A percentile compares a stretch with the other conserved stretches of the same genome.
phyloP scores from a whole-genome alignment of 2,329 filamentous ascomycete species.

The Myriosclerotinia duriaeana region DNA sequence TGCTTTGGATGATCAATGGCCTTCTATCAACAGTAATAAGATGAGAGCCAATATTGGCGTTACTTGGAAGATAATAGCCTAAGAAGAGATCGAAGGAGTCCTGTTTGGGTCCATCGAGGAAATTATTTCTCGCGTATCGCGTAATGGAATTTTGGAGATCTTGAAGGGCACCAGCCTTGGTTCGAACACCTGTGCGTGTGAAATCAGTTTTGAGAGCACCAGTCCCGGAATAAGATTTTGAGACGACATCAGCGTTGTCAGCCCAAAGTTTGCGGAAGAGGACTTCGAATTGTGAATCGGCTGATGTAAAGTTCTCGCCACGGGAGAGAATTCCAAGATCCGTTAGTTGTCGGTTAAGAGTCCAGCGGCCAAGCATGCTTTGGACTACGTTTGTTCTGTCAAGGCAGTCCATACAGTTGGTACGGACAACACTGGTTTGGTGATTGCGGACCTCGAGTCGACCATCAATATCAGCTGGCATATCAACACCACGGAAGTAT shows the following conservation, averaged over 20 bases:
- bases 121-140: slow-evolving; percentile 91
- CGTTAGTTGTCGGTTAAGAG: slow-evolving; percentile 82
- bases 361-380: slow-evolving; percentile 90
- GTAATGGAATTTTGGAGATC: slow-evolving; percentile 87
- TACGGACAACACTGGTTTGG: slow-evolving; percentile 89
- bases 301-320: slow-evolving; percentile 72
- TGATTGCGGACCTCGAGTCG: slow-evolving; percentile 75
- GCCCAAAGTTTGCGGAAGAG: slow-evolving; percentile 98
- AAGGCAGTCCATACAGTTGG: slow-evolving; percentile 99
- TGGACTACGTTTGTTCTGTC: slow-evolving; percentile 98
- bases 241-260: slow-evolving; percentile 95
- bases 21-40: slow-evolving; percentile 81
- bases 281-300: slow-evolving; percentile 79
- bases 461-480: slow-evolving; percentile 68
- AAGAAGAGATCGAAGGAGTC: slow-evolving; percentile 95
- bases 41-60: slow-evolving; percentile 59
- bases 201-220: slow-evolving; percentile 98
- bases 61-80: slow-evolving; percentile 77
- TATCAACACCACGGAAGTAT: slow-evolving; percentile 91
- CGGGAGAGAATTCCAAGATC: slow-evolving; percentile 77
- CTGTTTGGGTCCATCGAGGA: slow-evolving; percentile 87
- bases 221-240: slow-evolving; percentile 88
- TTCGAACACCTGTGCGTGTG: slow-evolving; percentile 88
- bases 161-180: slow-evolving; percentile 78
- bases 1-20: slow-evolving; percentile 84